Percentiles rank a stretch among this genome's conserved stretches.
Conservation (phyloP, 2,329 filamentous ascomycete genomes). For the Pyrenophora teres region DNA sequence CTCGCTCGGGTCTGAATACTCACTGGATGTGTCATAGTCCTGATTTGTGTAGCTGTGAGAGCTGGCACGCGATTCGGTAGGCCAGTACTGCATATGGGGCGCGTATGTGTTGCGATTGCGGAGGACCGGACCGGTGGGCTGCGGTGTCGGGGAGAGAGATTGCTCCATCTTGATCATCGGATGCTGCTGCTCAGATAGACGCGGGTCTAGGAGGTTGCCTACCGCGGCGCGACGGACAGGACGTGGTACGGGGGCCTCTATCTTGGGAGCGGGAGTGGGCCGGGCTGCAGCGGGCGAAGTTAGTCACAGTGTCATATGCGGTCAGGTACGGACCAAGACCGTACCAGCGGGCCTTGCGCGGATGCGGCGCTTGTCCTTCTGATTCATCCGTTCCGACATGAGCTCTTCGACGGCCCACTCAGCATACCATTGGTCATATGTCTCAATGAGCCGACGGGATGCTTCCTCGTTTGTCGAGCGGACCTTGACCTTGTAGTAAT, state of each 20-base stretch:
- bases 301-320: conserved; percentile 17
- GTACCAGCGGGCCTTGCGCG: conserved; percentile 42
- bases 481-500: conserved; percentile 81
- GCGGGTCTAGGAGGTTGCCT: conserved; percentile 42
- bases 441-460: conserved; percentile 65
- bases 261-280: conserved; percentile 23
- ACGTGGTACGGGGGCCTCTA: conserved; percentile 35
- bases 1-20: conserved; percentile 44
- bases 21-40: conserved; percentile 46
- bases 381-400: conserved; percentile 75
- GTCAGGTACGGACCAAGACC: conserved; percentile 11
- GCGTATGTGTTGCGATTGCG: conserved; percentile 39
- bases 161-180: conserved; percentile 45
- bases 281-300: conserved; percentile 32
- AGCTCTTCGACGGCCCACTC: conserved; percentile 71
- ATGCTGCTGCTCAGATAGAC: conserved; percentile 44
- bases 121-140: conserved; percentile 31
- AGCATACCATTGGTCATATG: conserved; percentile 80
- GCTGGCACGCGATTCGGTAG: conserved; percentile 40
- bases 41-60: conserved; percentile 45
- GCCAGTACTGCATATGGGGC: conserved; percentile 47
- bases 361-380: conserved; percentile 72
- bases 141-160: conserved; percentile 36
- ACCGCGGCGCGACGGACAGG: conserved; percentile 30
- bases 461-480: conserved; percentile 68